Conservation (phyloP, 257 asterid genomes). For the Plantago ovata region DNA sequence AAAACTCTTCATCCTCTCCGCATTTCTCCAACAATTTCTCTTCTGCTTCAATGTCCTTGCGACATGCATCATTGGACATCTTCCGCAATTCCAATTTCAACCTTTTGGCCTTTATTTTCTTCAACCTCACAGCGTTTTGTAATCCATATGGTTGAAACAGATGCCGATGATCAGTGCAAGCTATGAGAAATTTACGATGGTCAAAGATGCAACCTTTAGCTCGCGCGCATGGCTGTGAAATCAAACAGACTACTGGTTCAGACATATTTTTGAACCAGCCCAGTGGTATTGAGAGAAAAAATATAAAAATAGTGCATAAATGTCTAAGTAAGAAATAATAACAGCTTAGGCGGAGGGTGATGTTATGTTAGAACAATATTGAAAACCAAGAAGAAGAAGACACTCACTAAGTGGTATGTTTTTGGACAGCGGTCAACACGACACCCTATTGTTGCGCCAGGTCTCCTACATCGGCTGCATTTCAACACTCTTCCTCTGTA, state of each 20-base stretch:
- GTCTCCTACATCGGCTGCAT: conserved; percentile 93
- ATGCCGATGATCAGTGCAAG: conserved; percentile 91
- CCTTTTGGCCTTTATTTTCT: conserved; percentile 73
- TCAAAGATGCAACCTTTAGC: conserved; percentile 87
- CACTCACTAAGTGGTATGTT: conserved; percentile 93
- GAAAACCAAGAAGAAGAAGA: conserved; percentile 1
- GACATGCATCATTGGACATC: conserved; percentile 69
- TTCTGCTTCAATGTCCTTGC: conserved; percentile 92
- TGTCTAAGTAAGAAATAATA: background rate
- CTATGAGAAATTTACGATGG: conserved; percentile 96
- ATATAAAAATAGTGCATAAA: conserved; percentile 6
- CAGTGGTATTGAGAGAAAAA: conserved; percentile 6
- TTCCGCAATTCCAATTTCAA: conserved; percentile 72
- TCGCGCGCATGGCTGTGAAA: conserved; percentile 94
- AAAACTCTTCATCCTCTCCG: conserved; percentile 99
- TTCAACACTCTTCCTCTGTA: conserved; percentile 90
- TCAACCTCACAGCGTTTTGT: conserved; percentile 47
- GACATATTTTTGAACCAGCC: conserved; percentile 11
- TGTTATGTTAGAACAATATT: background rate
- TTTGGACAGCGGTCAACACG: conserved; percentile 99
- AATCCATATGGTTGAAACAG: conserved; percentile 88
- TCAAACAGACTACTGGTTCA: conserved; percentile 11
- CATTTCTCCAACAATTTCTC: conserved; percentile 95
- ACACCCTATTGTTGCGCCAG: conserved; percentile 99
- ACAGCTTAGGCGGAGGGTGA: conserved; percentile 8